Evolutionary conservation across 1,284 basidiomycete species (phyloP).

Genomic region (Leucoagaricus sp.): DNA sequence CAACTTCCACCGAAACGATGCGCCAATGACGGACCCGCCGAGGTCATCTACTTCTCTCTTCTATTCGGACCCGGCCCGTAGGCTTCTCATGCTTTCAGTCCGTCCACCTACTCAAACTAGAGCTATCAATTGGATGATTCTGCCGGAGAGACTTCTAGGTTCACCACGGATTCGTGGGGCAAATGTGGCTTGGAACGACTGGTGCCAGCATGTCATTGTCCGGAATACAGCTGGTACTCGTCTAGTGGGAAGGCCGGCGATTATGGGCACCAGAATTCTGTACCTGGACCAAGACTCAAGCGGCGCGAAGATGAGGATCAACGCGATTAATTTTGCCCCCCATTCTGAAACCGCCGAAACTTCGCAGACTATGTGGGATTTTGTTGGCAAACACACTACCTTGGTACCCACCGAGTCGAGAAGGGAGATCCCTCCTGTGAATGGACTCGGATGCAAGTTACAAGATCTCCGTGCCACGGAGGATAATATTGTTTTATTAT

Average conservation of each 20-base stretch:
- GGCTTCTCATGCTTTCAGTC: conserved; percentile 44
- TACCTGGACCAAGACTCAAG: conserved; percentile 40
- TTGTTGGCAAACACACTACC: conserved; percentile 37
- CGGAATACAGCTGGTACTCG: conserved; percentile 34
- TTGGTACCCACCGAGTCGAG: conserved; percentile 40
- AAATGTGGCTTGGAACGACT: conserved; percentile 44
- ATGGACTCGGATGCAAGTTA: conserved; percentile 37
- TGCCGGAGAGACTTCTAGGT: conserved; percentile 46
- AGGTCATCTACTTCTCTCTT: conserved; percentile 41
- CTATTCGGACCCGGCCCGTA: conserved; percentile 44
- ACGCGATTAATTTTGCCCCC: conserved; percentile 44
- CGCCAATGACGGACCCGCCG: conserved; percentile 34
- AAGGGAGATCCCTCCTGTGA: conserved; percentile 41
- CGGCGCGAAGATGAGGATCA: conserved; percentile 31
- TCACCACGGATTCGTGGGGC: conserved; percentile 36
- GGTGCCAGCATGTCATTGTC: conserved; percentile 46
- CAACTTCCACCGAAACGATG: conserved; percentile 40
- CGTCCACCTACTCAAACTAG: conserved; percentile 27
- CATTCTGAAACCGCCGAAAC: conserved; percentile 34
- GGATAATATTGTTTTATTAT: conserved; percentile 48
- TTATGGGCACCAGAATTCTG: conserved; percentile 44
- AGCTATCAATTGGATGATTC: conserved; percentile 42
- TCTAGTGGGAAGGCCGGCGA: conserved; percentile 32
- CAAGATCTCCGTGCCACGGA: conserved; percentile 45
- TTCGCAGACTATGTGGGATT: conserved; percentile 37